Conservation (phyloP, 1,284 basidiomycete genomes). For the Naganishia sp. region DNA sequence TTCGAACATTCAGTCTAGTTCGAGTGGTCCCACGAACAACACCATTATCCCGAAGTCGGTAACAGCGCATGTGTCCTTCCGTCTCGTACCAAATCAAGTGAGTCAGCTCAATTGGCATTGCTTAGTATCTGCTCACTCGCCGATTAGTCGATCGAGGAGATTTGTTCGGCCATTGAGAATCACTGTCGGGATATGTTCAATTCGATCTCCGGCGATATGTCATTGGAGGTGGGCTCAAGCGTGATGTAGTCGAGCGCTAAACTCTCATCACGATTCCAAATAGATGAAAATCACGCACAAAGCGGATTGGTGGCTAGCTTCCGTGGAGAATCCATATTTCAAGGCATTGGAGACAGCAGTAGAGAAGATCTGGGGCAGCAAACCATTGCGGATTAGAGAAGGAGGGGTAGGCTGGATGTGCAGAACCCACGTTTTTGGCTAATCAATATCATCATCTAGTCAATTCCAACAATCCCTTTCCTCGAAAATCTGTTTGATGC, state of each 20-base stretch:
- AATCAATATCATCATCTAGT: constrained; percentile 33
- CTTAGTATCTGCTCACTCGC: background rate
- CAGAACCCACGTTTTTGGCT: background rate
- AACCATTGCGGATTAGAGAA: constrained; percentile 86
- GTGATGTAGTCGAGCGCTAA: too few species aligned
- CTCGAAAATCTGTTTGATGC: constrained; percentile 81
- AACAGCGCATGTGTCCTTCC: constrained; percentile 76
- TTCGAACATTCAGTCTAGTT: constrained; percentile 47
- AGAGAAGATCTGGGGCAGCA: constrained; percentile 77
- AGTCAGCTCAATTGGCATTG: constrained; percentile 9
- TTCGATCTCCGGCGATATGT: constrained; percentile 63
- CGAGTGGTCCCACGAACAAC: constrained; percentile 43
- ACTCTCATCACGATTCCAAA: too few species aligned
- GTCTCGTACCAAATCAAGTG: constrained; percentile 83
- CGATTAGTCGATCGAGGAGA: constrained; percentile 66
- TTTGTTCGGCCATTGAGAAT: constrained; percentile 64
- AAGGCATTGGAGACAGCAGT: constrained; percentile 77
- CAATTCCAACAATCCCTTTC: constrained; percentile 84
- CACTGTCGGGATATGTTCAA: constrained; percentile 67
- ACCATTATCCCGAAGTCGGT: constrained; percentile 85
- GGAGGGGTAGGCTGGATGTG: constrained; percentile 70
- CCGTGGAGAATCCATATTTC: constrained; percentile 79
- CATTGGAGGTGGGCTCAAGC: constrained; percentile 21
- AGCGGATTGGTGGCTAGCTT: constrained; percentile 95
- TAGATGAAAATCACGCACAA: constrained; percentile 78